These are phyloP conservation scores for Myriosclerotinia scirpicola DNA, from an alignment of 2,329 filamentous ascomycete genomes.

Conservation along the genomic window DNA sequence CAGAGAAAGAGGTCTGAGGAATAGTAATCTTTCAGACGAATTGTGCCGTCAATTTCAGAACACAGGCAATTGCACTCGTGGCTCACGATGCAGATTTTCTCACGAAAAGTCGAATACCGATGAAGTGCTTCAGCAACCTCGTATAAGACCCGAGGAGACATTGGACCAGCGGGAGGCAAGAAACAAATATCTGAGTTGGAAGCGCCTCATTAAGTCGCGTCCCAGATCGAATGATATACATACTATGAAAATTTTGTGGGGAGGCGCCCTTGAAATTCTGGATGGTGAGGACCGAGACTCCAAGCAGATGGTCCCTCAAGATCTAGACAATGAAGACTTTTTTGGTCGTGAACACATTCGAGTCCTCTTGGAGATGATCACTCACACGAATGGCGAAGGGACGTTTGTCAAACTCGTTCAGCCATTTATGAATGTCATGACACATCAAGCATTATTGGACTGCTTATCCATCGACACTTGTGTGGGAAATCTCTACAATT, in stretches of 20 bases:
- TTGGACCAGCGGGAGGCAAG: conserved; percentile 23
- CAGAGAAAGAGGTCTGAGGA: neutral
- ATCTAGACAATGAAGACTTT: conserved; percentile 26
- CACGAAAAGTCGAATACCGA: neutral
- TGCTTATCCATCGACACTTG: conserved; percentile 19
- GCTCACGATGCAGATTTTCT: neutral
- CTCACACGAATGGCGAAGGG: neutral
- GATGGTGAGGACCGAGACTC: conserved; percentile 25
- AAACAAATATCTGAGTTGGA: conserved; percentile 26
- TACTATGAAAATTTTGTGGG: conserved; percentile 27
- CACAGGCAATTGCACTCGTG: neutral
- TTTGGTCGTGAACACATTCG: conserved; percentile 9
- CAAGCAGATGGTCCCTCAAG: conserved; percentile 28
- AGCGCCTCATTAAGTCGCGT: conserved; percentile 25
- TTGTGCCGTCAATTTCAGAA: neutral
- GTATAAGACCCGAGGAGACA: conserved; percentile 25
- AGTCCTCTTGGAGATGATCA: conserved; percentile 10
- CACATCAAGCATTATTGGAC: conserved; percentile 16
- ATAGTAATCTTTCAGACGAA: neutral
- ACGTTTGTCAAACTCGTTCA: conserved; percentile 10
- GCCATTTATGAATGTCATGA: conserved; percentile 17
- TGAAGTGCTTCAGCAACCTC: neutral
- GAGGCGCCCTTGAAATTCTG: conserved; percentile 26
- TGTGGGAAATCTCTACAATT: conserved; percentile 16
- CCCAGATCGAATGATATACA: conserved; percentile 25